phyloP scores from a whole-genome alignment of 768 basidiomycete genomes.

The Boletales sp. region DNA sequence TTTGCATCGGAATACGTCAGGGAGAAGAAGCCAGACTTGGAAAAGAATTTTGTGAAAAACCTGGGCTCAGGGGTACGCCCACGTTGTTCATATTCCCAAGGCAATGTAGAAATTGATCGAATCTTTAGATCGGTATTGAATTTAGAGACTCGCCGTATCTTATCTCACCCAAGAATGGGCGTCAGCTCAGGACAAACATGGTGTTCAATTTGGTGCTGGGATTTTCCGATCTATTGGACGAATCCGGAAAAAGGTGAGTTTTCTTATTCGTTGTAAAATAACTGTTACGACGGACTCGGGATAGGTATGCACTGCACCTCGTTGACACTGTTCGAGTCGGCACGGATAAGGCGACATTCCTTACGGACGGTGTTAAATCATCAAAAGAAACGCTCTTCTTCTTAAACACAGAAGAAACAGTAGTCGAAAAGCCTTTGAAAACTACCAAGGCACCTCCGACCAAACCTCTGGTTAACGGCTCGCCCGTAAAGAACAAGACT shows the following conservation, averaged over 20 bases:
- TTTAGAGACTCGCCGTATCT: constrained; percentile 88
- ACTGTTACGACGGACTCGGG: neutral
- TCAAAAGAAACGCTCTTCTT: constrained; percentile 89
- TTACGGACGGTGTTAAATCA: constrained; percentile 83
- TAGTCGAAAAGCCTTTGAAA: constrained; percentile 55
- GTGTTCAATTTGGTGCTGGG: constrained; percentile 81
- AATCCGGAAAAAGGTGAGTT: constrained; percentile 72
- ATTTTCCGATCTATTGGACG: constrained; percentile 78
- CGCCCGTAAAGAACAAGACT: constrained; percentile 67
- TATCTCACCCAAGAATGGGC: constrained; percentile 75
- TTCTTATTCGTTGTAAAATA: neutral
- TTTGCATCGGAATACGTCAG: constrained; percentile 66
- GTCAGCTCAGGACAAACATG: constrained; percentile 74
- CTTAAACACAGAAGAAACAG: constrained; percentile 56
- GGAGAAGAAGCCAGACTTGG: constrained; percentile 77
- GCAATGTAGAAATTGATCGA: neutral
- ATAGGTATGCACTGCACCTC: constrained; percentile 83
- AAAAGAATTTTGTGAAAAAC: constrained; percentile 82
- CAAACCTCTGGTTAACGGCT: constrained; percentile 56
- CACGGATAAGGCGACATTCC: constrained; percentile 55
- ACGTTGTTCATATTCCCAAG: neutral
- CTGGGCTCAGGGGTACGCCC: constrained; percentile 81
- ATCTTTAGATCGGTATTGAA: constrained; percentile 85
- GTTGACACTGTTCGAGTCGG: constrained; percentile 86
- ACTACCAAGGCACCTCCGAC: constrained; percentile 49